These are phyloP conservation scores for Neofusicoccum laricinum DNA, from an alignment of 2,329 filamentous ascomycete genomes.

Conservation along the genomic window DNA sequence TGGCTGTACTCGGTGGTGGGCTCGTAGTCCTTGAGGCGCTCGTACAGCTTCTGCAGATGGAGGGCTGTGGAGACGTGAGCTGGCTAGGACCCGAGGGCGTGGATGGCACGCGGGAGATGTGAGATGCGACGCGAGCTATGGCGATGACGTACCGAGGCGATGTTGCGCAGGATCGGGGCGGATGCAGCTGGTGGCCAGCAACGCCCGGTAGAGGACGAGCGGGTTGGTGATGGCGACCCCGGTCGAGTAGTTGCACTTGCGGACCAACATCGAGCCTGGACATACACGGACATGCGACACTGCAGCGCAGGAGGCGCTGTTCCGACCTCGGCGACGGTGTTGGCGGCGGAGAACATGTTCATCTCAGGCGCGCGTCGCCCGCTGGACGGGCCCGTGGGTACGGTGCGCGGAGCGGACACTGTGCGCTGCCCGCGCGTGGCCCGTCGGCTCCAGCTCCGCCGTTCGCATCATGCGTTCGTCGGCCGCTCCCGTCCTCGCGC, in stretches of 20 bases:
- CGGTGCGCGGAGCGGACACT: not conserved
- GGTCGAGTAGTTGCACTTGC: constrained; percentile 21
- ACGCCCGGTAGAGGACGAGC: constrained; percentile 70
- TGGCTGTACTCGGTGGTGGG: constrained; percentile 67
- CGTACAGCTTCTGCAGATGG: constrained; percentile 74
- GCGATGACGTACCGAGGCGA: constrained; percentile 47
- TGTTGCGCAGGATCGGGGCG: constrained; percentile 70
- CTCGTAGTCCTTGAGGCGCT: constrained; percentile 73
- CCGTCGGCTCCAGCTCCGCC: not conserved
- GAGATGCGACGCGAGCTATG: not conserved
- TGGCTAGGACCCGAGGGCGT: constrained; percentile 19
- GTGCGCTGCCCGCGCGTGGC: too few species aligned
- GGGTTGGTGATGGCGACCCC: constrained; percentile 61
- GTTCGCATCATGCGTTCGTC: too few species aligned
- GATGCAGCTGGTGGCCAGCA: constrained; percentile 65
- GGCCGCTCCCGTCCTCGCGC: not conserved
- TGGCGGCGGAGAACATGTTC: constrained; percentile 3
- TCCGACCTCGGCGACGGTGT: constrained; percentile 15
- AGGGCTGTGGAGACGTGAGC: constrained; percentile 50
- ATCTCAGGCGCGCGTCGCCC: not conserved
- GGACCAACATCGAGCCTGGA: constrained; percentile 11
- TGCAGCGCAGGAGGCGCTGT: not conserved
- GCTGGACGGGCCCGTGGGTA: not conserved
- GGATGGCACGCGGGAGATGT: not conserved
- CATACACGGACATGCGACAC: not conserved